Evolutionary conservation across 2,329 filamentous ascomycete species (phyloP).

Genomic region (Leptographium galeiforme): DNA sequence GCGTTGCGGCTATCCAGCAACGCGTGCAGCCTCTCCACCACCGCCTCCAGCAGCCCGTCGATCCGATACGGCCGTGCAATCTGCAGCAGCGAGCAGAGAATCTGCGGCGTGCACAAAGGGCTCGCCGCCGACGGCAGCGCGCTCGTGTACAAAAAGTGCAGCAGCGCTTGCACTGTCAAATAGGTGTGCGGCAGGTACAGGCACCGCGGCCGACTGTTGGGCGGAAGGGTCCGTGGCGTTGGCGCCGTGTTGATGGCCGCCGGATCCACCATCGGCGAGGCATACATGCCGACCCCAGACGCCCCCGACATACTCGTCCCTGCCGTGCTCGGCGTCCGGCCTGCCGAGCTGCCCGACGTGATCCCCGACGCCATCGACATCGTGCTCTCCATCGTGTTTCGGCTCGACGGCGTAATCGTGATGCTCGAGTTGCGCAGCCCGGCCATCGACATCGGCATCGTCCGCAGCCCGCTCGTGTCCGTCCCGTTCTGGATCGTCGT

Average conservation of each 20-base stretch:
- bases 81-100: slow-evolving; percentile 87
- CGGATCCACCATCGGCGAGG: slow-evolving; percentile 29
- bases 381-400: slow-evolving; percentile 33
- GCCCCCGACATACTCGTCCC: slow-evolving; percentile 29
- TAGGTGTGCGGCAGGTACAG: slow-evolving; percentile 89
- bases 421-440: slow-evolving; percentile 65
- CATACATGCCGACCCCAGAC: slow-evolving; percentile 13
- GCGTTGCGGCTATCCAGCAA: slow-evolving; percentile 88
- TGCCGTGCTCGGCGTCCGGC: slow-evolving; percentile 29
- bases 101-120: slow-evolving; percentile 80
- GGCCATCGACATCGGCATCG: slow-evolving; percentile 36
- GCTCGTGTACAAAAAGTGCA: slow-evolving; percentile 90
- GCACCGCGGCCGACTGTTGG: slow-evolving; percentile 61
- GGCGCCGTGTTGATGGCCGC: slow-evolving; percentile 40
- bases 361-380: slow-evolving; percentile 25
- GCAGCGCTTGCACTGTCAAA: slow-evolving; percentile 75
- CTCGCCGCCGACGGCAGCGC: slow-evolving; percentile 65
- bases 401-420: slow-evolving; percentile 64
- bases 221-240: slow-evolving; percentile 42
- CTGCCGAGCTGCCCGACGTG: slow-evolving; percentile 17
- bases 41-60: slow-evolving; percentile 82
- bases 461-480: slow-evolving; percentile 63
- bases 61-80: slow-evolving; percentile 86
- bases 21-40: slow-evolving; percentile 79
- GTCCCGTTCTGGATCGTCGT: slow-evolving; percentile 57